Evolutionary conservation across 176 grass and related monocot genomes (phyloP).

Genomic region (Phyllostachys edulis): DNA sequence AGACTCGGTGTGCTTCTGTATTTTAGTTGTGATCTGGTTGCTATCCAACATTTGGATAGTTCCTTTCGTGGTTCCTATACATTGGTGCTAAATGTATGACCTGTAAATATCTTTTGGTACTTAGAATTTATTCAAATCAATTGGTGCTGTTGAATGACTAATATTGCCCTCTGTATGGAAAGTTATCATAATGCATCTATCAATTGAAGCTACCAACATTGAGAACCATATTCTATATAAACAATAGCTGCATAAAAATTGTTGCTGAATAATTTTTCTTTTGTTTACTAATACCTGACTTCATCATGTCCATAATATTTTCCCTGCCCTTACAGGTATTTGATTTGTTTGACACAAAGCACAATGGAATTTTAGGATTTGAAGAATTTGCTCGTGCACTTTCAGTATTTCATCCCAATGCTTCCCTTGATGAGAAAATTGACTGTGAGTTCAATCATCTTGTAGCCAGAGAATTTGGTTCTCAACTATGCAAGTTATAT

Average conservation of each 20-base stretch:
- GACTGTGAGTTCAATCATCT: slow-evolving; percentile 64
- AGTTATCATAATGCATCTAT: not conserved
- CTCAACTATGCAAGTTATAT: not conserved
- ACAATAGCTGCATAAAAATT: not conserved
- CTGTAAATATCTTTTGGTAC: slow-evolving; percentile 6
- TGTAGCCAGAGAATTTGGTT: slow-evolving; percentile 26
- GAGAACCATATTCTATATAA: slow-evolving; percentile 13
- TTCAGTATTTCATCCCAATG: slow-evolving; percentile 95
- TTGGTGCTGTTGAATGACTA: not conserved
- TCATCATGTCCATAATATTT: slow-evolving; percentile 20
- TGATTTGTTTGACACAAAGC: slow-evolving; percentile 96
- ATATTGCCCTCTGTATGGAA: not conserved
- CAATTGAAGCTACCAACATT: slow-evolving; percentile 14
- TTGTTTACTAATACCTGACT: not conserved
- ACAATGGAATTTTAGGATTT: slow-evolving; percentile 93
- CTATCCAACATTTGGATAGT: not conserved
- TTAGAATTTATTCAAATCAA: not conserved
- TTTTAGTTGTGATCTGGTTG: not conserved
- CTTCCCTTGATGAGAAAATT: slow-evolving; percentile 81
- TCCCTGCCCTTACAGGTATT: slow-evolving; percentile 56
- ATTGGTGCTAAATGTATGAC: not conserved
- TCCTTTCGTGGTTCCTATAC: not conserved
- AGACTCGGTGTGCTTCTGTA: slow-evolving; percentile 2
- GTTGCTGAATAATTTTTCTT: not conserved
- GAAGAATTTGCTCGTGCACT: slow-evolving; percentile 94